Base-by-base conservation (phyloP, 352 stramenopile genomes). In the Phytophthora boehmeriae region DNA sequence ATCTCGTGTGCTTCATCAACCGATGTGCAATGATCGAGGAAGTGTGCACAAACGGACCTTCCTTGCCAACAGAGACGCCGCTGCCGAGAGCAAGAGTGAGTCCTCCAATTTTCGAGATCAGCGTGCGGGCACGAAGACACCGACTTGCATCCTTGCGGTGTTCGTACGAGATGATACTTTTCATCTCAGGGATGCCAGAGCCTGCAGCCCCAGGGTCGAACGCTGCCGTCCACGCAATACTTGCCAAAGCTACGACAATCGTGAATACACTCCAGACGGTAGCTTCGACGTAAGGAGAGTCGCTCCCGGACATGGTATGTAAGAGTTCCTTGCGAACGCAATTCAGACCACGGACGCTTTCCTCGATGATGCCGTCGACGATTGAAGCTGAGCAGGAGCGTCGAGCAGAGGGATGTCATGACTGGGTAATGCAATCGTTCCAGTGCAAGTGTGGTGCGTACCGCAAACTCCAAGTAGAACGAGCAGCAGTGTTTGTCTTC, bases 41-140 rank as follows among this genome's bases (percentile, higher is more conserved):
- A 0, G 87, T 92, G 76, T 98, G 94, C 5, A 99, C 94, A 77
- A 99, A 99, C 10, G 97, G 96, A 2, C 97, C 97, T 82, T 99
- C 97, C 56, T 97, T 98, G 23, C 97, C 97, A 1, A 99, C 85
- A 5, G 93, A 96, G 44, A 99, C 78, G 13, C 95, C 96, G 28
- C 83, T 93, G 0, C 92, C 81, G 11, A 99, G 76, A 13, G 87
- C 89, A 30, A 98, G 92, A 3, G 90, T 87, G 0, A 99, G 88
- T n/a, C 96, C 97, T 2, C 97, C 68, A 14, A 83, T 72, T 54
- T 97, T 97, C 2, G 85, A 83, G 4, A 91, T 38, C 13, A 93
- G 63, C 19, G 80, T 92, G 14, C 72, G 72, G 2, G 64, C 51
- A 6, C 67, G 44, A 2, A 89, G 63, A 38, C 83, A 83, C 13